Percentiles rank a stretch among this genome's conserved stretches.
Evolutionary conservation across 257 asterid genomes (phyloP).

Genomic region (Solanum phureja): DNA sequence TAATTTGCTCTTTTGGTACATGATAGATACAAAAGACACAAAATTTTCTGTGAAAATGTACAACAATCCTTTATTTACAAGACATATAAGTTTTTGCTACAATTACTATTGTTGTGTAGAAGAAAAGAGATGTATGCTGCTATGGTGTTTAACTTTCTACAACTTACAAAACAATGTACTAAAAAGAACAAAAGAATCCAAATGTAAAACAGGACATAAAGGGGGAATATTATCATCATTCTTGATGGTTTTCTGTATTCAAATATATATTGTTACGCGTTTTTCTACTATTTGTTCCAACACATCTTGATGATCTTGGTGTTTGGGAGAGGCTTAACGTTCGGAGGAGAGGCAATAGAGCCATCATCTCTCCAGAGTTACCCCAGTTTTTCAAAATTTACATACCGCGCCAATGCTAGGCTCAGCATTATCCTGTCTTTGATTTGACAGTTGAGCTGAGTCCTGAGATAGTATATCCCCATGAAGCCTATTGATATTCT

Average conservation of each 20-base stretch:
- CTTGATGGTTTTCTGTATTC: neutral
- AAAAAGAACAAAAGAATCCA: slow-evolving; percentile 13
- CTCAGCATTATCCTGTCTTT: neutral
- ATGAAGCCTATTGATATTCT: neutral
- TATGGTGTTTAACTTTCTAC: neutral
- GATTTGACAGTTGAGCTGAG: neutral
- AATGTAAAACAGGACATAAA: neutral
- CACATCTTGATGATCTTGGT: neutral
- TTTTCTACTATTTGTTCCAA: neutral
- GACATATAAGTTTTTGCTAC: neutral
- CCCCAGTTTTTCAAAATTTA: neutral
- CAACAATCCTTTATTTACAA: neutral
- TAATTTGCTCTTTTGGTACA: neutral
- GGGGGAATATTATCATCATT: slow-evolving; percentile 13
- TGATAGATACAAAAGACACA: neutral
- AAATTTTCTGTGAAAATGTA: neutral
- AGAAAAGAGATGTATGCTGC: neutral
- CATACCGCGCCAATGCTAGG: neutral
- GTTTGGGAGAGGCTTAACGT: neutral
- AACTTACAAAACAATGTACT: slow-evolving; percentile 23
- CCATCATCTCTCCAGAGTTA: neutral
- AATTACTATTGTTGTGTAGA: neutral
- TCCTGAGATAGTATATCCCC: neutral
- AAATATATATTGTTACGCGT: neutral
- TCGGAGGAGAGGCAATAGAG: neutral